Conservation (phyloP, 1,284 basidiomycete genomes). For the Cryptococcus neoformans region DNA sequence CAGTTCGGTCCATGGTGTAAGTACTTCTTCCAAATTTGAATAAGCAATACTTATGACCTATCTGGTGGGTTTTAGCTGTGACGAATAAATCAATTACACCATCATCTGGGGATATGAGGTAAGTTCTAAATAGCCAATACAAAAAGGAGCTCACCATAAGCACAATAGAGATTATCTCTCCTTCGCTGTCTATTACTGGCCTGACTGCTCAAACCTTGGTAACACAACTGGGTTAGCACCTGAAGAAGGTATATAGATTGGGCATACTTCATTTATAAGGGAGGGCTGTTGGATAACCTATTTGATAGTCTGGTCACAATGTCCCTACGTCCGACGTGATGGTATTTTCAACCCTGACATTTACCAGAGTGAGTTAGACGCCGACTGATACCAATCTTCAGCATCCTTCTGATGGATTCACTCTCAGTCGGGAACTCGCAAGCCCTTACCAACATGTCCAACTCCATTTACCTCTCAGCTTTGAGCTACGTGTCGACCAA, state of each 20-base stretch:
- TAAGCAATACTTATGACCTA: not conserved
- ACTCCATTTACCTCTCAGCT: conserved; percentile 39
- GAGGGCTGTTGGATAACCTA: not conserved
- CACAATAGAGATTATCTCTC: conserved; percentile 10
- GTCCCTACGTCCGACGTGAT: conserved; percentile 58
- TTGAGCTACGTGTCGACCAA: conserved; percentile 58
- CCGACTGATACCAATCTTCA: not conserved
- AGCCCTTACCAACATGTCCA: conserved; percentile 50
- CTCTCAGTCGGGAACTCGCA: conserved; percentile 56
- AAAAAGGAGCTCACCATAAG: too few relatives aligned
- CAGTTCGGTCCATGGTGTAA: not conserved
- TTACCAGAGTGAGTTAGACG: conserved; percentile 31
- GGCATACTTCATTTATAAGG: not conserved
- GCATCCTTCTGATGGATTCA: not conserved
- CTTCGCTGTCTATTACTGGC: conserved; percentile 20
- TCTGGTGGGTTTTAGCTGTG: not conserved
- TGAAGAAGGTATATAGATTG: conserved; percentile 15
- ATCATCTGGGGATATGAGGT: not conserved
- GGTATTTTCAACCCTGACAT: conserved; percentile 66
- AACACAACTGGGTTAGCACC: conserved; percentile 22
- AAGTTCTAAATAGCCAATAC: not conserved
- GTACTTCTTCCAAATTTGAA: too few relatives aligned
- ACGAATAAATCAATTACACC: not conserved
- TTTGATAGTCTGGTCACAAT: conserved; percentile 55
- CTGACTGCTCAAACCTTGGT: conserved; percentile 17